Base-by-base conservation (phyloP, 257 asterid genomes). In the Verbascum thapsus region DNA sequence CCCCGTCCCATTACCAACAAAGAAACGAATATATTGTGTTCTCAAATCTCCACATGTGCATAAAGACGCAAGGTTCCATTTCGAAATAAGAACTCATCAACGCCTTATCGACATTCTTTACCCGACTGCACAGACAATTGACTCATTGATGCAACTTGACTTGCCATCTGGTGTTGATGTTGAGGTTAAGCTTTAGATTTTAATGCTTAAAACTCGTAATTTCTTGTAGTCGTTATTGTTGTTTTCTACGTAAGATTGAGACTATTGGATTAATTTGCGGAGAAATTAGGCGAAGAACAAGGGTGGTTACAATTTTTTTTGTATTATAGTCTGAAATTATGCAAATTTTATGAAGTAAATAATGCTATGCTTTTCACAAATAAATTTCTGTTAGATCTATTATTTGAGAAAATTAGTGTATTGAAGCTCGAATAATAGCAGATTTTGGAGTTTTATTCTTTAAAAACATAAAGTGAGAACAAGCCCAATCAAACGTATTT, bases 161-260 rank as follows among this genome's bases (percentile, higher is more conserved):
- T 78, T 92, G 80, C 98, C 96, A 47, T 96, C 95, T 34, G 98
- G 98, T 2, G 98, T 92, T 19, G 98, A 92, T 43, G 98, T 91
- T n/a, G 98, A 91, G 86, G 98, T 91, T 58, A 86, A 91, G 89
- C 96, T 91, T 43, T 91, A 79, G 88, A 53, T 49, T 7, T 11
- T 41, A 11, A 30, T 44, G 8, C 1, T 49, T 53, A 61, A 44
- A 69, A 19, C 41, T 57, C 32, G n/a, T 55, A 30, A 7, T 53
- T 52, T 63, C 53, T 52, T 51, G 72, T 63, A 44, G 58, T 58
- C 63, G 4, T 52, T 37, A 57, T 52, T 72, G 39, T 17, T 39
- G 37, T 63, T 44, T 30, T 61, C 13, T 13, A 15, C 52, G 39
- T 22, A 69, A 26, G 52, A 38, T 19, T 40, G 43, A 43, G 55